Evolutionary conservation across 805 yeast species (phyloP).

Genomic region (Cephaloascus albidus): DNA sequence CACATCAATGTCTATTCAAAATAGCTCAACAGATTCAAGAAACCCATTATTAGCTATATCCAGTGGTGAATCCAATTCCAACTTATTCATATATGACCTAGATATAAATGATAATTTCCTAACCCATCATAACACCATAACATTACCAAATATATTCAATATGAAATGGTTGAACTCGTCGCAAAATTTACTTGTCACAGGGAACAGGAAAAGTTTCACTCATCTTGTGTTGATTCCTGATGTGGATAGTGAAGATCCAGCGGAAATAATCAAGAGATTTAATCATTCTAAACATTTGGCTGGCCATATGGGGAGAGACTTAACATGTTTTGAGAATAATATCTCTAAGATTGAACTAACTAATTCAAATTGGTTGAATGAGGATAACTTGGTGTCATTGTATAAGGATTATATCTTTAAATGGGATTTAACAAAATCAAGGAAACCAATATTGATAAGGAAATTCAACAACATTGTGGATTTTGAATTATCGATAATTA

Average conservation of each 20-base stretch:
- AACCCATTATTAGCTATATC: constrained; percentile 41
- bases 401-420: constrained; percentile 64
- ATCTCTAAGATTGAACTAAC: constrained; percentile 26
- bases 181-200: no score
- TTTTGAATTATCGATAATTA: no score
- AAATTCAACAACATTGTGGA: no score
- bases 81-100: constrained; percentile 42
- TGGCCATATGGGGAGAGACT: constrained; percentile 8
- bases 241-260: constrained; percentile 35
- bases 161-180: constrained; percentile 46
- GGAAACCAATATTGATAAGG: no score
- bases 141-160: constrained; percentile 45
- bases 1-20: constrained; percentile 30
- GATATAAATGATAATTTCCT: constrained; percentile 28
- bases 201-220: constrained; percentile 68
- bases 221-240: constrained; percentile 66
- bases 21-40: constrained; percentile 3
- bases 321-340: constrained; percentile 1
- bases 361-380: constrained; percentile 20
- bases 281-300: constrained; percentile 64
- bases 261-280: constrained; percentile 70
- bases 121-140: constrained; percentile 50
- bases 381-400: constrained; percentile 45
- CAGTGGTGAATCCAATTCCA: constrained; percentile 33
- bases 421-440: constrained; percentile 63